phyloP scores from a whole-genome alignment of 2,329 filamentous ascomycete genomes.

The Elsinoe ampelina region DNA sequence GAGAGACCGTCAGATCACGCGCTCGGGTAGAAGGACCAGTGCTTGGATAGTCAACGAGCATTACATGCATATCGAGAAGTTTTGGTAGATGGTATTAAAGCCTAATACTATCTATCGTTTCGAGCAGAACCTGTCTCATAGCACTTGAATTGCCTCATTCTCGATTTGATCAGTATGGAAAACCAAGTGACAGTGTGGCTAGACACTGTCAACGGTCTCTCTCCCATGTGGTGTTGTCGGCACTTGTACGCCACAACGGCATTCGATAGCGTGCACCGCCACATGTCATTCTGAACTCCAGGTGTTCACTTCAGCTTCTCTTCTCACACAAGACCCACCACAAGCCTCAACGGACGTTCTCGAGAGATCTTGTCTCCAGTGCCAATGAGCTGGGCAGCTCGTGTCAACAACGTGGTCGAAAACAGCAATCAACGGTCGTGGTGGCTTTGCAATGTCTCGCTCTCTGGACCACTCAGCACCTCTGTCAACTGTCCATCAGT shows the following conservation, averaged over 20 bases:
- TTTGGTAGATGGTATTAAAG: neutral
- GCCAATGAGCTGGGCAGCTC: neutral
- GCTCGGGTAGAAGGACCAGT: too few species aligned
- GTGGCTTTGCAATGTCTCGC: slow-evolving; percentile 7
- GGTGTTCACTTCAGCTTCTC: neutral
- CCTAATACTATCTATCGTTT: neutral
- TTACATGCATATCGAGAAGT: too few species aligned
- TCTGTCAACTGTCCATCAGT: neutral
- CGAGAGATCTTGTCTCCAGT: neutral
- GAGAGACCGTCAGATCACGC: too few species aligned
- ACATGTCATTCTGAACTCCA: neutral
- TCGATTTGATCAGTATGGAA: neutral
- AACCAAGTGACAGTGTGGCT: neutral
- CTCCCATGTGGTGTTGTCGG: neutral
- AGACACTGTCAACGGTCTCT: neutral
- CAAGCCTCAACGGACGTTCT: neutral
- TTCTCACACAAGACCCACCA: neutral
- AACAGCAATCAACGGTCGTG: neutral
- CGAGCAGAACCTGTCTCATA: neutral
- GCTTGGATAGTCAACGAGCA: too few species aligned
- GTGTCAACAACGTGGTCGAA: neutral
- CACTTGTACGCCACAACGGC: slow-evolving; percentile 2
- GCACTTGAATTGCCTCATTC: neutral
- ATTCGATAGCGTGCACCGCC: slow-evolving; percentile 4
- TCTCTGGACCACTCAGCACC: neutral